These are phyloP conservation scores for Westerdykella sp. DNA, from an alignment of 2,329 filamentous ascomycete genomes.

Conservation along the genomic window DNA sequence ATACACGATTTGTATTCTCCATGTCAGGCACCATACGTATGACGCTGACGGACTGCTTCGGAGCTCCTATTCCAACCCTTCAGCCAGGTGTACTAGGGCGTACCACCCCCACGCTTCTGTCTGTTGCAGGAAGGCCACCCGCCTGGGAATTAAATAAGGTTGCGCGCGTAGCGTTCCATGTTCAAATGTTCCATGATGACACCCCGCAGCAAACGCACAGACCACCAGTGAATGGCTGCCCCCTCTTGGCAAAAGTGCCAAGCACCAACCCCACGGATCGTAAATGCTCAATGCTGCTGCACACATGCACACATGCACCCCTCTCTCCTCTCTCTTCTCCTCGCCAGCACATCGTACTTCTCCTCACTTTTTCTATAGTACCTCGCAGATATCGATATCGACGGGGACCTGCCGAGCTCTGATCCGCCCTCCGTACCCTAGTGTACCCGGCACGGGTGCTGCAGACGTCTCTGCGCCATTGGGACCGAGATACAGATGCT, in stretches of 20 bases:
- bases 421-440: slow-evolving; percentile 2
- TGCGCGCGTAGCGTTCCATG: slow-evolving; percentile 16
- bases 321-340: slow-evolving; percentile 4
- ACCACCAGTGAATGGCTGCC: neutral
- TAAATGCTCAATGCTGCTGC: no score
- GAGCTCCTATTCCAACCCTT: slow-evolving; percentile 2
- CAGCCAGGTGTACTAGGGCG: slow-evolving; percentile 1
- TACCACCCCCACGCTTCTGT: slow-evolving; percentile 10
- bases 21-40: no score
- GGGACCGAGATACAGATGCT: neutral
- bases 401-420: slow-evolving; percentile 1
- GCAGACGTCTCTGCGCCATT: neutral
- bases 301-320: no score
- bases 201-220: neutral
- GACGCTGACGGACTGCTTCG: no score
- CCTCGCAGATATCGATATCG: slow-evolving; percentile 6
- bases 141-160: slow-evolving; percentile 16
- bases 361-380: slow-evolving; percentile 9
- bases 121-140: neutral
- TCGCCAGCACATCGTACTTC: slow-evolving; percentile 21
- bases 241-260: neutral
- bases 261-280: slow-evolving; percentile 1
- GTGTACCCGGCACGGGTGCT: neutral
- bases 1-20: no score
- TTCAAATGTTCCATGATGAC: slow-evolving; percentile 1